Conservation (phyloP, 2,329 filamentous ascomycete species). For the Pseudogymnoascus sp. region DNA sequence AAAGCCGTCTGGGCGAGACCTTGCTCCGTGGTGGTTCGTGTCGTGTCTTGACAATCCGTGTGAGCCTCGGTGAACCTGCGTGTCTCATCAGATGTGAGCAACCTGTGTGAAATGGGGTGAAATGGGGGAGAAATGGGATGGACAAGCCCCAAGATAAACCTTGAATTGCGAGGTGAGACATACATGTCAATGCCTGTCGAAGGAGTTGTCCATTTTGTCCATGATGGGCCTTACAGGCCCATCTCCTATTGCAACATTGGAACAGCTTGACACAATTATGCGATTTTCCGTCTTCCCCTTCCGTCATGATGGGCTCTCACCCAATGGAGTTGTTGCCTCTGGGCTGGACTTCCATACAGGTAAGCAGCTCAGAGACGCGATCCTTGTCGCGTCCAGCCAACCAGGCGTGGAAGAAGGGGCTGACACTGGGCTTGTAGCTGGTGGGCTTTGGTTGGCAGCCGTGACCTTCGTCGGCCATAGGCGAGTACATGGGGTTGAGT, state of each 20-base stretch:
- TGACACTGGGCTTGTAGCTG: not conserved
- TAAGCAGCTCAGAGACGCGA: not conserved
- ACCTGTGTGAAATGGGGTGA: not conserved
- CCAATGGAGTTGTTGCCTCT: slow-evolving; percentile 4
- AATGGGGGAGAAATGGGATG: not conserved
- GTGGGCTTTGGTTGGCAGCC: no score
- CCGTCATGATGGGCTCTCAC: slow-evolving; percentile 2
- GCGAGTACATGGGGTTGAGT: not conserved
- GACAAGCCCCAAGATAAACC: not conserved
- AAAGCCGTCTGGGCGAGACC: not conserved
- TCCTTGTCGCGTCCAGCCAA: slow-evolving; percentile 2
- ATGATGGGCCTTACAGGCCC: not conserved
- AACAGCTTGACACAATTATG: slow-evolving; percentile 4
- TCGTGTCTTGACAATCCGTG: not conserved
- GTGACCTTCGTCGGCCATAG: not conserved
- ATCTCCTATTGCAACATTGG: slow-evolving; percentile 3
- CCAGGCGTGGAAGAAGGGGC: not conserved
- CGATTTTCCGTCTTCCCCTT: not conserved
- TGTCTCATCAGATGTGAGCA: not conserved
- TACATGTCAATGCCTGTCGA: slow-evolving; percentile 2
- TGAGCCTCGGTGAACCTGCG: not conserved
- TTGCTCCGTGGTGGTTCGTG: not conserved
- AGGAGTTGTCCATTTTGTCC: not conserved
- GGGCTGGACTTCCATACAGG: not conserved
- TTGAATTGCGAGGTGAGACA: slow-evolving; percentile 7